Evolutionary conservation across 1,139 yeast genomes (phyloP).

Genomic region (Citeromyces hawaiiensis): DNA sequence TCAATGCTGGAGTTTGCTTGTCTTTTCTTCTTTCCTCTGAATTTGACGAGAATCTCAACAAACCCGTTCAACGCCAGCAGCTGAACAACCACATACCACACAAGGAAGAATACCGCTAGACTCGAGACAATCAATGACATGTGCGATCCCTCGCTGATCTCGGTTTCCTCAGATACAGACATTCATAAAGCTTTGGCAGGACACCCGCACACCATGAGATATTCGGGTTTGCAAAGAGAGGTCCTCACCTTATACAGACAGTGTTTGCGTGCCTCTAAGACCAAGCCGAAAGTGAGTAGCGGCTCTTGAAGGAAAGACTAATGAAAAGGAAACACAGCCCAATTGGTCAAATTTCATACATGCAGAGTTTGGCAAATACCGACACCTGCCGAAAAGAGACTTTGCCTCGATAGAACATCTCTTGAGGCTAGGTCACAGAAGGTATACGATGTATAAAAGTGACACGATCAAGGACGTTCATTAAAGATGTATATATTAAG

Average conservation of each 20-base stretch:
- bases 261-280: slow-evolving; percentile 38
- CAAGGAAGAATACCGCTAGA: slow-evolving; percentile 13
- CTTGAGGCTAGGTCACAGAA: slow-evolving; percentile 60
- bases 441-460: slow-evolving; percentile 60
- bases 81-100: slow-evolving; percentile 33
- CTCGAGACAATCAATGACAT: neutral
- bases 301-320: neutral
- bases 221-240: slow-evolving; percentile 20
- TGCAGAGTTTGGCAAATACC: slow-evolving; percentile 50
- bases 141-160: neutral
- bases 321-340: slow-evolving; percentile 15
- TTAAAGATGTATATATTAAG: slow-evolving; percentile 7
- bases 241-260: slow-evolving; percentile 49
- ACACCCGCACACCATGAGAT: slow-evolving; percentile 4
- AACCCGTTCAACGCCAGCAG: slow-evolving; percentile 33
- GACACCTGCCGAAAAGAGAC: slow-evolving; percentile 56
- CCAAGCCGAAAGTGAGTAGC: slow-evolving; percentile 37
- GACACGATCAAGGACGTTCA: slow-evolving; percentile 56
- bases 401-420: slow-evolving; percentile 82
- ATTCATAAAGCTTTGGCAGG: neutral
- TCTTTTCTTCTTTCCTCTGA: slow-evolving; percentile 14
- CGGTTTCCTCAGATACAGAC: neutral
- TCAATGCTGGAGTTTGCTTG: slow-evolving; percentile 5
- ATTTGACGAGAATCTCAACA: slow-evolving; percentile 26
- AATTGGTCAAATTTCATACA: slow-evolving; percentile 29